Percentiles rank a stretch among this genome's conserved stretches.
Conservation (phyloP, 495 filamentous ascomycete species). For the Thermothielavioides terrestris region DNA sequence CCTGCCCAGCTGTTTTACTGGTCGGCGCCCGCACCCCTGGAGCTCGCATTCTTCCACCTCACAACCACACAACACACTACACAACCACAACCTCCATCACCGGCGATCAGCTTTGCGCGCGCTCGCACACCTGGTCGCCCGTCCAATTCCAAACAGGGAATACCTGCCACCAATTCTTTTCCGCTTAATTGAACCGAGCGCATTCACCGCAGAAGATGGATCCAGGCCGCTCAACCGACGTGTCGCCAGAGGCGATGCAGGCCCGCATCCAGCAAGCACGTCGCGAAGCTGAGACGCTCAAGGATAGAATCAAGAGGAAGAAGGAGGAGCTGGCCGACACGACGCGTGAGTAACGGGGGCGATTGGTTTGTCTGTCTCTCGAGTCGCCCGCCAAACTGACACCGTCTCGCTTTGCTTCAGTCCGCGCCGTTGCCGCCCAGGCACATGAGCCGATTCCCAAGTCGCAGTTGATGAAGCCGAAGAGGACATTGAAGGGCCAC, state of each 20-base stretch:
- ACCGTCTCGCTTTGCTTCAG: constrained; percentile 39
- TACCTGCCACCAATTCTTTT: too few species aligned
- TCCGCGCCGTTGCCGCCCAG: constrained; percentile 81
- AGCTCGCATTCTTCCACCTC: constrained; percentile 26
- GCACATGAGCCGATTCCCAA: constrained; percentile 82
- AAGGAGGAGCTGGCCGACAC: constrained; percentile 99
- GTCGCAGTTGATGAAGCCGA: constrained; percentile 86
- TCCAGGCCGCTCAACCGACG: constrained; percentile 45
- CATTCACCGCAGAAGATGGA: constrained; percentile 33
- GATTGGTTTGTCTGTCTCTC: neutral
- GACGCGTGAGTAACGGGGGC: constrained; percentile 63
- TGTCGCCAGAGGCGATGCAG: constrained; percentile 55
- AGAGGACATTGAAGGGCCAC: constrained; percentile 92
- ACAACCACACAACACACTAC: constrained; percentile 20
- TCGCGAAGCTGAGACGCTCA: constrained; percentile 94
- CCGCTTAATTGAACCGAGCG: constrained; percentile 13
- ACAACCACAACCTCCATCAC: constrained; percentile 20
- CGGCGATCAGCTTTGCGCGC: too few species aligned
- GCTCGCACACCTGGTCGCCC: too few species aligned
- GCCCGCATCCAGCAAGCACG: constrained; percentile 87
- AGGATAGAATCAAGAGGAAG: constrained; percentile 98
- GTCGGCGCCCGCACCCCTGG: constrained; percentile 25
- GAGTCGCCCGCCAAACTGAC: constrained; percentile 7
- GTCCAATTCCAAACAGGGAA: too few species aligned
- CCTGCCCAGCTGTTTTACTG: constrained; percentile 31